phyloP scores from a whole-genome alignment of 257 asterid species.

The Solanum ossicruentum region DNA sequence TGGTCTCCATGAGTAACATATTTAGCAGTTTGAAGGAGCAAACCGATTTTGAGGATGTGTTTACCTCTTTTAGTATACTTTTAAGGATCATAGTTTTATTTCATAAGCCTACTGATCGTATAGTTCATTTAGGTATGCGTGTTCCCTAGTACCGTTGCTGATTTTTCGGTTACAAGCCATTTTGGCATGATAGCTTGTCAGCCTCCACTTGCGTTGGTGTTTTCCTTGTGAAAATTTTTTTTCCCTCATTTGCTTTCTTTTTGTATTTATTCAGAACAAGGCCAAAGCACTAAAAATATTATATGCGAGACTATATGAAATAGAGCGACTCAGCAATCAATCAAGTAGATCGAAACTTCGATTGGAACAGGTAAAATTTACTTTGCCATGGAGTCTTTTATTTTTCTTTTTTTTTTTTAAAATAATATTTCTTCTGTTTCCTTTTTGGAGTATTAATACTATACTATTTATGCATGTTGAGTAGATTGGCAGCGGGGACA shows the following conservation, averaged over 20 bases:
- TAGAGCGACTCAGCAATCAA: constrained; percentile 54
- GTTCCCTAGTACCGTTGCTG: neutral
- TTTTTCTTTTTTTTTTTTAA: too few species aligned
- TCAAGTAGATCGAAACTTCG: constrained; percentile 74
- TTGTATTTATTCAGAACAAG: constrained; percentile 41
- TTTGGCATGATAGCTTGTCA: neutral
- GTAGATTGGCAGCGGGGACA: constrained; percentile 97
- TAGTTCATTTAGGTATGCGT: neutral
- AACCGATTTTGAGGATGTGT: neutral
- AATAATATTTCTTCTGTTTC: neutral
- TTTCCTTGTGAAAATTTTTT: neutral
- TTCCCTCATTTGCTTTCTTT: neutral
- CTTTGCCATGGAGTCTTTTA: neutral
- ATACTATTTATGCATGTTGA: constrained; percentile 4
- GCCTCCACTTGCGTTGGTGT: neutral
- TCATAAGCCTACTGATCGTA: neutral
- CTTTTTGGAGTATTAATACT: neutral
- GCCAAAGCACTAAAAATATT: constrained; percentile 79
- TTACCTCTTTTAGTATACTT: neutral
- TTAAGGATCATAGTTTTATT: neutral
- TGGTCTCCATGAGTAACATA: neutral
- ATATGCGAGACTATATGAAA: constrained; percentile 80
- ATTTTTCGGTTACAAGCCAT: neutral
- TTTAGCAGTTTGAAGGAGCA: neutral
- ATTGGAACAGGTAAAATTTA: constrained; percentile 50